Conservation (phyloP, 1,284 basidiomycete species). For the Cutaneotrichosporon arboriforme region DNA sequence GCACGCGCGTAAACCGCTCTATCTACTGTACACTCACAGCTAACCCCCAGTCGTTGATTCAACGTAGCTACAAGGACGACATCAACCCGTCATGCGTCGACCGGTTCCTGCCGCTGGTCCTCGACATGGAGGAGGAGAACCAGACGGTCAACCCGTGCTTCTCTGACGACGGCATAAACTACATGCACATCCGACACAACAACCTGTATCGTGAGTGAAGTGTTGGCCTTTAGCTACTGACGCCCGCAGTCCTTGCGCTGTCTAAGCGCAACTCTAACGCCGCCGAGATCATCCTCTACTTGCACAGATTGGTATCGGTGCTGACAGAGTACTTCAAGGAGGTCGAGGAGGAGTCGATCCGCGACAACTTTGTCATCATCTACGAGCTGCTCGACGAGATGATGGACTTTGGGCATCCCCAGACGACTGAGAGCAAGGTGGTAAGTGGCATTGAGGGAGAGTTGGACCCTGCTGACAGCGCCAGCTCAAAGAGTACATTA, state of each 20-base stretch:
- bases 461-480: neutral
- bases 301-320: conserved; percentile 73
- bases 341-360: conserved; percentile 96
- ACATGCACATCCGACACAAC: conserved; percentile 97
- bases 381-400: conserved; percentile 98
- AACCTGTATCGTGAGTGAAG: conserved; percentile 84
- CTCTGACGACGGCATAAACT: conserved; percentile 88
- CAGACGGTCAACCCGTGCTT: conserved; percentile 93
- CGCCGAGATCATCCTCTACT: conserved; percentile 92
- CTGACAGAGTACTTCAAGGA: conserved; percentile 99
- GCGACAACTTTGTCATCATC: conserved; percentile 98
- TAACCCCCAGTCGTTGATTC: conserved; percentile 72
- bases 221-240: neutral
- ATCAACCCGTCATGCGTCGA: conserved; percentile 84
- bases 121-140: conserved; percentile 97
- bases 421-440: conserved; percentile 99
- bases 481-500: conserved; percentile 73
- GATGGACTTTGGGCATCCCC: conserved; percentile 99
- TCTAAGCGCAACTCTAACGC: conserved; percentile 96
- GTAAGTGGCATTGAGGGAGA: neutral
- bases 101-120: conserved; percentile 85
- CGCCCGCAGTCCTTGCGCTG: conserved; percentile 74
- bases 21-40: no score
- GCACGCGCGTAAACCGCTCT: neutral
- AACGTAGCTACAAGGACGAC: conserved; percentile 96